Percentiles rank a stretch among this genome's conserved stretches.
Evolutionary conservation across 2,329 filamentous ascomycete genomes (phyloP).

Genomic region (Tolypocladium sp.): DNA sequence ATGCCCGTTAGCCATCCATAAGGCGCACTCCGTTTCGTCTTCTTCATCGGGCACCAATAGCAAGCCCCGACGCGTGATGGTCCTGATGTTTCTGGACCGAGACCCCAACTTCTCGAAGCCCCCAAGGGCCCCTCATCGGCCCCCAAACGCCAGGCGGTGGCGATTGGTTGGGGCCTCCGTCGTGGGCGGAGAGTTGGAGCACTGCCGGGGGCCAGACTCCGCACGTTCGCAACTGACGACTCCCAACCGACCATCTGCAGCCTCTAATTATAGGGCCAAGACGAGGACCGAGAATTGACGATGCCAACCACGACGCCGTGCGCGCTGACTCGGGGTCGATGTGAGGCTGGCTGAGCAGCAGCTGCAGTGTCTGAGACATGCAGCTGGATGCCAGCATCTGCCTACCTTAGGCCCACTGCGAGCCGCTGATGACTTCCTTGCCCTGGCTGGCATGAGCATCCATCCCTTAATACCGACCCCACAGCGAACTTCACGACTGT

Average conservation of each 20-base stretch:
- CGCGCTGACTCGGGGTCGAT: too few relatives aligned
- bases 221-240: background rate
- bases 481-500: background rate
- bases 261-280: too few relatives aligned
- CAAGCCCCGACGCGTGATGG: too few relatives aligned
- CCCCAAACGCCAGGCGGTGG: background rate
- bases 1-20: too few relatives aligned
- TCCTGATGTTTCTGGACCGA: background rate
- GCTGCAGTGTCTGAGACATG: background rate
- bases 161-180: background rate
- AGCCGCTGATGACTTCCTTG: background rate
- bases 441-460: background rate
- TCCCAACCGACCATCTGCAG: background rate
- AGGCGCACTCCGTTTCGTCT: too few relatives aligned
- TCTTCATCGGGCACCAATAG: too few relatives aligned
- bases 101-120: background rate
- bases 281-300: background rate
- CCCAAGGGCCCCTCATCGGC: background rate
- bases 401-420: too few relatives aligned
- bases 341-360: background rate
- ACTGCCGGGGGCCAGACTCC: background rate
- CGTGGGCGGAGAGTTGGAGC: too few relatives aligned
- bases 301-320: background rate
- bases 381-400: background rate
- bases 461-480: background rate